Conservation (phyloP, 1,284 basidiomycete species). For the Macrocystidia cucumis region DNA sequence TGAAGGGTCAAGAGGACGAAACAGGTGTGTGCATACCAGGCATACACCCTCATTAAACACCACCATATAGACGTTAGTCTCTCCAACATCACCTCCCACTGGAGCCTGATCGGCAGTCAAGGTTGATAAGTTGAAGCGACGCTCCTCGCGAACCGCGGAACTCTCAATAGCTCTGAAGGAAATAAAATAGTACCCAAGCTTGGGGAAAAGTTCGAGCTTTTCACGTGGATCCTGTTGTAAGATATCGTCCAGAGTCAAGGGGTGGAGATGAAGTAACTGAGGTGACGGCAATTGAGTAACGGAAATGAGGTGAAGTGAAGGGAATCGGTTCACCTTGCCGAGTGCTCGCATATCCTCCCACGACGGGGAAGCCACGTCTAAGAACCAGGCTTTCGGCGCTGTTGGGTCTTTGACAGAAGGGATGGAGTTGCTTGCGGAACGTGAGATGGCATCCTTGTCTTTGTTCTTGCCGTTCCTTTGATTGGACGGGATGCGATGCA, state of each 20-base stretch:
- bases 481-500: not conserved
- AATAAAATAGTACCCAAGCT: constrained; percentile 90
- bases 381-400: constrained; percentile 72
- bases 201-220: constrained; percentile 86
- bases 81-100: constrained; percentile 46
- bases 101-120: no score
- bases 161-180: constrained; percentile 83
- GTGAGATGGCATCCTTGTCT: not conserved
- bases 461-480: not conserved
- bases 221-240: constrained; percentile 92
- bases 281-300: constrained; percentile 4
- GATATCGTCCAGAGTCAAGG: constrained; percentile 92
- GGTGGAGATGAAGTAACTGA: constrained; percentile 85
- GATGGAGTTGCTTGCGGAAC: not conserved
- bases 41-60: constrained; percentile 90
- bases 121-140: constrained; percentile 17
- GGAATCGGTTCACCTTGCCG: constrained; percentile 55
- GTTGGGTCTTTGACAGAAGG: constrained; percentile 9
- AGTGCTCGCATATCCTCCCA: constrained; percentile 88
- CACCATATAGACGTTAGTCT: constrained; percentile 83
- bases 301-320: not conserved
- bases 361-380: constrained; percentile 86
- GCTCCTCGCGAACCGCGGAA: constrained; percentile 31
- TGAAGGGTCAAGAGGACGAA: constrained; percentile 1
- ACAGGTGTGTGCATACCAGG: constrained; percentile 45